Percentiles rank a stretch among this genome's conserved stretches.
Evolutionary conservation across 805 yeast species (phyloP).

Genomic region (Schizosaccharomyces cryophilus): DNA sequence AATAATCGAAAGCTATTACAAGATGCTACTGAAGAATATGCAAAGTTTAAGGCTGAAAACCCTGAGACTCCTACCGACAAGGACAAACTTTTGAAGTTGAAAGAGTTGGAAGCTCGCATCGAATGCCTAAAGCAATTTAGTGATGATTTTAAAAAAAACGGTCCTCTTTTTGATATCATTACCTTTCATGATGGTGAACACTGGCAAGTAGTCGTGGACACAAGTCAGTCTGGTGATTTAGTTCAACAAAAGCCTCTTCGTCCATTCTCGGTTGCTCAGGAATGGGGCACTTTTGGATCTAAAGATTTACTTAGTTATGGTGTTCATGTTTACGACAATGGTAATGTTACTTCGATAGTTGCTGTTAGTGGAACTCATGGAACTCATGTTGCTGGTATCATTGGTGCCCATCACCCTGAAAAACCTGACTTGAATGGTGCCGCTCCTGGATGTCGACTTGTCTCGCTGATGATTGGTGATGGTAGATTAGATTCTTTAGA

Average conservation of each 20-base stretch:
- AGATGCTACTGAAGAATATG: background rate
- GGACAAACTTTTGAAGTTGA: background rate
- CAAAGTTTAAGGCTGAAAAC: background rate
- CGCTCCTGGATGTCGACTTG: conserved; percentile 2
- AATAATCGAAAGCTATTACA: background rate
- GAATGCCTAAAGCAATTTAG: background rate
- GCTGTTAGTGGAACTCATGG: conserved; percentile 3
- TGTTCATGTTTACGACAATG: conserved; percentile 1
- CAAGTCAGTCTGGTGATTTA: background rate
- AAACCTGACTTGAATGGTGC: conserved; percentile 1
- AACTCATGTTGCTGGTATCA: conserved; percentile 3
- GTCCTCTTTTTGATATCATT: conserved; percentile 1
- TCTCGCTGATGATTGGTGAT: conserved; percentile 2
- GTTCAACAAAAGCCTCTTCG: background rate
- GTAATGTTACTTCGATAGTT: background rate
- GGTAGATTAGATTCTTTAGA: background rate
- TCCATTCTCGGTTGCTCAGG: background rate
- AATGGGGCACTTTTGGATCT: background rate
- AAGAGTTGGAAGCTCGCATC: conserved; percentile 2
- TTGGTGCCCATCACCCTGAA: background rate
- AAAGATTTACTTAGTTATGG: background rate
- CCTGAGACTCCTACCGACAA: background rate
- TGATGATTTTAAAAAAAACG: background rate
- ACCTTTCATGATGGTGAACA: background rate
- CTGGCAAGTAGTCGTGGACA: conserved; percentile 1